phyloP scores from a whole-genome alignment of 2,329 filamentous ascomycete species.

The Trichoderma sp. region DNA sequence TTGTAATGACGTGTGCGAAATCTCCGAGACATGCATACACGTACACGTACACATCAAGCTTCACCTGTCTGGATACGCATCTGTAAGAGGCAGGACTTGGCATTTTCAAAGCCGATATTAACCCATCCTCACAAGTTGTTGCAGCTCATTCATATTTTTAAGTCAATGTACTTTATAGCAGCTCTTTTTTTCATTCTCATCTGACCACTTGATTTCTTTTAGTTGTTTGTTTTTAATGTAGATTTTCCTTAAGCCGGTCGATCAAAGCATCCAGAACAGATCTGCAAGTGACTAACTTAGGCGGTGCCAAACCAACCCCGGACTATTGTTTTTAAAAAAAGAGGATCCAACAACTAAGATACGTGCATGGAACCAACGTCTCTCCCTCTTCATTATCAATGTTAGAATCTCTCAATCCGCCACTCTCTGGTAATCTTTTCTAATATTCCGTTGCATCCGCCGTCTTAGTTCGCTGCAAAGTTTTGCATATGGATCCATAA shows the following conservation, averaged over 20 bases:
- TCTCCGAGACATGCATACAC: neutral
- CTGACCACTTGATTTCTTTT: neutral
- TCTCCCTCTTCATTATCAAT: neutral
- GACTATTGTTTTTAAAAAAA: neutral
- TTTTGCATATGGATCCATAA: neutral
- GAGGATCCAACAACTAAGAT: neutral
- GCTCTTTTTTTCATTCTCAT: neutral
- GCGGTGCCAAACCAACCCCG: neutral
- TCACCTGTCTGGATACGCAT: neutral
- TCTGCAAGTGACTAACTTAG: neutral
- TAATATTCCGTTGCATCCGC: neutral
- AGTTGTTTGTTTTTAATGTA: neutral
- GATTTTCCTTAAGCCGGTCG: neutral
- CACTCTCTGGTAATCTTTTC: neutral
- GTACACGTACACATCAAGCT: neutral
- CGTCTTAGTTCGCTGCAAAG: no score
- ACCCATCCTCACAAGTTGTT: neutral
- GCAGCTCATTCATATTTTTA: neutral
- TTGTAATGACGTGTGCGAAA: neutral
- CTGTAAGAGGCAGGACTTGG: neutral
- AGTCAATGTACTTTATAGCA: neutral
- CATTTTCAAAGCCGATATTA: neutral
- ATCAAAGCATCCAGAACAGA: neutral
- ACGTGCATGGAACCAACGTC: neutral
- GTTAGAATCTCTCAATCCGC: neutral